Conservation (phyloP, 768 basidiomycete genomes). For the Rubroboletus pulcherrimus region DNA sequence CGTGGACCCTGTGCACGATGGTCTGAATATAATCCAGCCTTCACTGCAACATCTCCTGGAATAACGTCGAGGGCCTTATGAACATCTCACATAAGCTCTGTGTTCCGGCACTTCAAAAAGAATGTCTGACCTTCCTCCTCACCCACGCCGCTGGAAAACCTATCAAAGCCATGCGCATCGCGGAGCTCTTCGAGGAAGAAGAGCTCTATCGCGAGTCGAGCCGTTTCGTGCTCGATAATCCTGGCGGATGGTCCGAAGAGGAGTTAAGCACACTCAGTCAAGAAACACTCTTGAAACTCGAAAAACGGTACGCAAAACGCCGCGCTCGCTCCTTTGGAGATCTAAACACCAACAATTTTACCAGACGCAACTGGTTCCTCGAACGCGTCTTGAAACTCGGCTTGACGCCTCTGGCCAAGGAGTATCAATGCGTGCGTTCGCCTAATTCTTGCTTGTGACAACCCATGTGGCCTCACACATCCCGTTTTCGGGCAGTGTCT, state of each 20-base stretch:
- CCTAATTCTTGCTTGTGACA: no score
- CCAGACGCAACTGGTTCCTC: slow-evolving; percentile 89
- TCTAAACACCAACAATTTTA: background rate
- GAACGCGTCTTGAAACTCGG: slow-evolving; percentile 92
- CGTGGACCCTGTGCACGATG: background rate
- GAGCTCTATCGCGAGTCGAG: slow-evolving; percentile 88
- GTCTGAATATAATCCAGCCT: slow-evolving; percentile 42
- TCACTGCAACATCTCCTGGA: slow-evolving; percentile 93
- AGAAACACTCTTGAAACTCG: slow-evolving; percentile 83
- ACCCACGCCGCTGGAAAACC: slow-evolving; percentile 91
- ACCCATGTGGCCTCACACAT: background rate
- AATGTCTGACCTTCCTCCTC: slow-evolving; percentile 83
- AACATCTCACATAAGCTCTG: slow-evolving; percentile 89
- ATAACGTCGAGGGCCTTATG: slow-evolving; percentile 89
- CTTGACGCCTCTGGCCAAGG: slow-evolving; percentile 81
- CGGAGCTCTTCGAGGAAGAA: slow-evolving; percentile 86
- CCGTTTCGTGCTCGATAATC: slow-evolving; percentile 89
- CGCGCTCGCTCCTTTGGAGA: background rate
- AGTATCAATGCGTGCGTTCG: slow-evolving; percentile 82
- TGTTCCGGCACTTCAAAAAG: slow-evolving; percentile 73
- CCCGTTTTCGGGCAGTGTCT: slow-evolving; percentile 49
- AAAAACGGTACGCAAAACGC: slow-evolving; percentile 57
- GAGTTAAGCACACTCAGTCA: slow-evolving; percentile 79
- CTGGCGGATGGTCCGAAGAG: slow-evolving; percentile 78
- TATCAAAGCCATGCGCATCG: slow-evolving; percentile 89